A percentile compares a stretch with the other conserved stretches of the same genome.
Conservation (phyloP, 495 filamentous ascomycete species). For the Hypoxylon rickii region DNA sequence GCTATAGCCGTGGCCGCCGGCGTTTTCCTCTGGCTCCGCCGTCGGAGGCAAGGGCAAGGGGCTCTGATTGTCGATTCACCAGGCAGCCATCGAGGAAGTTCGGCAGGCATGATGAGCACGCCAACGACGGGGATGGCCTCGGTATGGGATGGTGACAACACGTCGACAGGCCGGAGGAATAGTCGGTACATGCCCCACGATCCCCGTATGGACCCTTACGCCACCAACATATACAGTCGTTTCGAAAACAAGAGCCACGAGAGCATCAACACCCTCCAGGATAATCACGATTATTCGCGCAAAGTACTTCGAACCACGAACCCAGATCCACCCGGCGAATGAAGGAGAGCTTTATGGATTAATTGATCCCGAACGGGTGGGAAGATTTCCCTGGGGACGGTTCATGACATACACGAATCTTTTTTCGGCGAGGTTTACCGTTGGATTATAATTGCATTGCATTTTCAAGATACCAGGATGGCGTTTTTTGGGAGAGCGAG, state of each 20-base stretch:
- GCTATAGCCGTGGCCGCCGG: constrained; percentile 33
- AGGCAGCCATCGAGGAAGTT: constrained; percentile 44
- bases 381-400: constrained; percentile 13
- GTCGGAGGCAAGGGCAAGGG: constrained; percentile 34
- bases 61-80: constrained; percentile 28
- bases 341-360: neutral
- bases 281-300: constrained; percentile 61
- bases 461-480: constrained; percentile 50
- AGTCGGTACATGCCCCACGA: constrained; percentile 60
- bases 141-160: constrained; percentile 44
- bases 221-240: constrained; percentile 50
- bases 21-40: constrained; percentile 43
- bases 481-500: constrained; percentile 43
- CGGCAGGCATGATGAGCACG: constrained; percentile 45
- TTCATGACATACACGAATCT: constrained; percentile 37
- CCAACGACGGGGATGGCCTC: constrained; percentile 41
- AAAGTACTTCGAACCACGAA: constrained; percentile 59
- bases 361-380: constrained; percentile 2
- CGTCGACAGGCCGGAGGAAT: constrained; percentile 42
- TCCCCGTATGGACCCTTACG: constrained; percentile 59
- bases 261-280: constrained; percentile 58
- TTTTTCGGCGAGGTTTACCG: constrained; percentile 25
- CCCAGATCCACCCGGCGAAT: constrained; percentile 49
- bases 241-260: constrained; percentile 56
- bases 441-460: constrained; percentile 42